Evolutionary conservation across 139 green algal species (phyloP), one percentile per base, ranked within the genome.

Genomic region (Chlorella sp.): DNA sequence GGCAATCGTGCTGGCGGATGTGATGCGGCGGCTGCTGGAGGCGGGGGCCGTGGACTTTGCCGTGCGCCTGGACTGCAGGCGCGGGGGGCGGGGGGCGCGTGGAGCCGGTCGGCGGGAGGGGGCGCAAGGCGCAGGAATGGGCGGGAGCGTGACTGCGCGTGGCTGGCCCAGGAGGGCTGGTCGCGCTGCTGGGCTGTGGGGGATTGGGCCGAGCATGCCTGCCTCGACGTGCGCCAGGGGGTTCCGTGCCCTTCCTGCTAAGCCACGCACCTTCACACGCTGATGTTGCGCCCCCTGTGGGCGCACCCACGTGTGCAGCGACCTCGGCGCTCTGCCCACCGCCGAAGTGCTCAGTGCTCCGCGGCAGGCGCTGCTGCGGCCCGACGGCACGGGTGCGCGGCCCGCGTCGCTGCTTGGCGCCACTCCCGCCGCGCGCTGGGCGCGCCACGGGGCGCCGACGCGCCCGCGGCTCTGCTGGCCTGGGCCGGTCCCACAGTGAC

Each of bases 21-120:
- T 94, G 15, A 64, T 90, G 67, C 80, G 82, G 58, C 76, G 82
- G 65, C 79, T 95, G 63, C 76, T 93, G 60, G 38, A 42, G 61
- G 58, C 43, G 71, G 64, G 8, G 35, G 36, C 36, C 19, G 12
- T 51, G 35, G 21, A 35, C 50, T 8, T 9, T 66, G 19, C 59
- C 6, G 6, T 29, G 9, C 29, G 29, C 3, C 6, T 29, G 2
- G 33, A 33, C 15, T 43, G 31, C 58, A 23, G 58, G 31, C n/a
- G n/a, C n/a, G n/a, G n/a, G n/a, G n/a, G n/a, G n/a, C n/a, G n/a
- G n/a, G n/a, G n/a, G n/a, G n/a, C n/a, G n/a, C n/a, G n/a, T n/a
- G n/a, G n/a, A n/a, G n/a, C n/a, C n/a, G n/a, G n/a, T n/a, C n/a
- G n/a, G n/a, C n/a, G n/a, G n/a, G n/a, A n/a, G n/a, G n/a, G n/a